Evolutionary conservation across 1,284 basidiomycete genomes (phyloP), one percentile per base, ranked within the genome.

Genomic region (Cystobasidium sp.): DNA sequence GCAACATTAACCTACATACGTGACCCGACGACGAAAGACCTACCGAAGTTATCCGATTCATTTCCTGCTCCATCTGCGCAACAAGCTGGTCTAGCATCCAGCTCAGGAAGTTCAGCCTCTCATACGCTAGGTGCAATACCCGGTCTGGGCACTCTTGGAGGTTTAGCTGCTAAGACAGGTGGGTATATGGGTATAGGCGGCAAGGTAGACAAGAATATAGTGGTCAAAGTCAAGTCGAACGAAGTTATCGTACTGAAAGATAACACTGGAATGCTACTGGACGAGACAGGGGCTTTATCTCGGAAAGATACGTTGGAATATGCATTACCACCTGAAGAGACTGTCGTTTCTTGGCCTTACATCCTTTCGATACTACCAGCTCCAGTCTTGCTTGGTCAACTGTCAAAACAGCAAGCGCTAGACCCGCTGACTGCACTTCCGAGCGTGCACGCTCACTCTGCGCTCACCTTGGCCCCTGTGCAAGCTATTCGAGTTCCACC

Each of bases 111-210:
- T 20, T 58, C 70, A 7, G 55, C 61, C 18, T 20, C 65, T 6
- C 37, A 61, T 47, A 41, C 65, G n/a, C 66, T 74, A 7, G 67
- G 65, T 6, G 65, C 67, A 8, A 68, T 74, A 7, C 72, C 72
- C 12, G 72, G 72, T 22, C 31, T 72, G 41, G 72, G 71, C 24
- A 39, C 74, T 61, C 65, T 64, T 53, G 72, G 75, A 76, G 68
- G 61, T 51, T 44, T 79, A 64, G 83, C 83, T 59, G 80, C 85
- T 53, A 47, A 84, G 87, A 78, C 85, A 87, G 90, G 92, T 10
- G 92, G 92, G 12, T 95, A 96, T 80, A 93, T 97, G 88, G 92
- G 91, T 12, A 83, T 95, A 49, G 91, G 91, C 24, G 31, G 78
- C 52, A 68, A 74, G 61, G 78, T 10, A 80, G 86, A 87, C 5